Conservation (phyloP, 2,329 filamentous ascomycete species). For the Pseudogymnoascus sp. region DNA sequence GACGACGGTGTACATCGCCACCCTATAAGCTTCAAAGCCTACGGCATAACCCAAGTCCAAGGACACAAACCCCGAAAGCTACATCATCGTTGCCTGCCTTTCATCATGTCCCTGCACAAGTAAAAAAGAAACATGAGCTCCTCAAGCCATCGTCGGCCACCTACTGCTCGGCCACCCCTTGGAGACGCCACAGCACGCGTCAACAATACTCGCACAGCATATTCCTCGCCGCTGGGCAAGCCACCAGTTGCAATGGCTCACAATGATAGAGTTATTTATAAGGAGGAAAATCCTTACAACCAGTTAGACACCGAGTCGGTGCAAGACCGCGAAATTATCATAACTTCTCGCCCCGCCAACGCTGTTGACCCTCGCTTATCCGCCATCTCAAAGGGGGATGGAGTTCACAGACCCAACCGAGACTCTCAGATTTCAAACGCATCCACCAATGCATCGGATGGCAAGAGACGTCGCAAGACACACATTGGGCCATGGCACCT, state of each 20-base stretch:
- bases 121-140: background rate
- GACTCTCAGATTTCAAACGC: conserved; percentile 34
- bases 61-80: background rate
- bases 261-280: conserved; percentile 20
- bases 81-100: background rate
- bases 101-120: background rate
- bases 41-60: background rate
- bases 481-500: conserved; percentile 92
- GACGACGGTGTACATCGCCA: background rate
- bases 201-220: conserved; percentile 23
- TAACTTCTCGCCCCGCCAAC: conserved; percentile 23
- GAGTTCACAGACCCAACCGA: conserved; percentile 29
- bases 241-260: conserved; percentile 16
- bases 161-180: conserved; percentile 26
- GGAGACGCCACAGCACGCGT: conserved; percentile 27
- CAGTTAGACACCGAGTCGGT: background rate
- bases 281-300: background rate
- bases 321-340: conserved; percentile 1
- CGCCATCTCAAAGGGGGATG: conserved; percentile 28
- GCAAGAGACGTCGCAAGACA: conserved; percentile 43
- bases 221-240: conserved; percentile 15
- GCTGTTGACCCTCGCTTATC: conserved; percentile 29
- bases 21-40: background rate
- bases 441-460: conserved; percentile 30
- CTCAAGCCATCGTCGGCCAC: conserved; percentile 15